A percentile compares a stretch with the other conserved stretches of the same genome.
Conservation (phyloP, 371 early-diverging fungal genomes). For the Mucor irregularis region DNA sequence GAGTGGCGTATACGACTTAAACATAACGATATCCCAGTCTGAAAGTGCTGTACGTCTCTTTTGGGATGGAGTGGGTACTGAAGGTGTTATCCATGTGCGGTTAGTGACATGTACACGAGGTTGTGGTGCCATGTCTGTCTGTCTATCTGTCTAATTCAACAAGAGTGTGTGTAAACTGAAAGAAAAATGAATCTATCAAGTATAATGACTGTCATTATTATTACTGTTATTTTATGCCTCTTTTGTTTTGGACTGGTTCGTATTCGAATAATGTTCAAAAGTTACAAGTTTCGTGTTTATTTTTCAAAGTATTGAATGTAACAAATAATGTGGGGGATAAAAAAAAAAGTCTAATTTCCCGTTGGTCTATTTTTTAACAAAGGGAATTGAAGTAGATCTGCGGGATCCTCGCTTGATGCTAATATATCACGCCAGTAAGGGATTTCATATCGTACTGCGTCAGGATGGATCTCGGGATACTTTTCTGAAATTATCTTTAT, state of each 20-base stretch:
- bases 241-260: too few relatives aligned
- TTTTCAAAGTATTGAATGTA: neutral
- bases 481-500: constrained; percentile 30
- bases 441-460: constrained; percentile 31
- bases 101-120: constrained; percentile 15
- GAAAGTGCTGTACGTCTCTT: constrained; percentile 25
- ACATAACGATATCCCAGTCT: constrained; percentile 51
- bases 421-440: constrained; percentile 33
- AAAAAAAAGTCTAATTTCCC: neutral
- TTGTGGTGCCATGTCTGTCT: constrained; percentile 11
- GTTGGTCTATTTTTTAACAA: constrained; percentile 14
- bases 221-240: too few relatives aligned
- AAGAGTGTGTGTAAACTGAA: neutral
- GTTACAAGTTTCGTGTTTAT: neutral
- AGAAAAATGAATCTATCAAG: too few relatives aligned
- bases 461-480: constrained; percentile 44
- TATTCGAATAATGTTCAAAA: neutral
- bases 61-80: constrained; percentile 18
- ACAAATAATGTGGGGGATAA: too few relatives aligned
- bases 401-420: constrained; percentile 13
- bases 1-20: constrained; percentile 40
- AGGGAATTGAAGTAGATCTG: constrained; percentile 25
- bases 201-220: too few relatives aligned
- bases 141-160: neutral
- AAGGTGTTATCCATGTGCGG: constrained; percentile 27